Evolutionary conservation across 106 monocot genomes (phyloP).

Genomic region (Dioscorea dumetorum): DNA sequence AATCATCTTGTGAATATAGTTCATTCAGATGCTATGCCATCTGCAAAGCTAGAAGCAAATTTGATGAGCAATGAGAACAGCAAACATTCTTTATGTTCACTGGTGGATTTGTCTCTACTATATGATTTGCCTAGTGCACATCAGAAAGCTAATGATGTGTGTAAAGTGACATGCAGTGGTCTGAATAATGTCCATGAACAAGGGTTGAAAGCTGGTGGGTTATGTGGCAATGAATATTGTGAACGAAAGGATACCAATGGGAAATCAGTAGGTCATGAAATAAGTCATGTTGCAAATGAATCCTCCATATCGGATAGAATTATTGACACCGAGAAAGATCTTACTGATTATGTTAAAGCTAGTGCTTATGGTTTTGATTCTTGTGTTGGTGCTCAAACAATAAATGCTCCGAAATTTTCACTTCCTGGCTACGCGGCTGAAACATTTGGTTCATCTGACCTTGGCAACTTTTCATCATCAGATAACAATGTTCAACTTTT

Average conservation of each 20-base stretch:
- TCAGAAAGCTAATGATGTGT: constrained; percentile 6
- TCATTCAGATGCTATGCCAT: too few relatives aligned
- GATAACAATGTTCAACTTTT: constrained; percentile 12
- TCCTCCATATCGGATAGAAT: background rate
- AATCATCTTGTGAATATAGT: background rate
- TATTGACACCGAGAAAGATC: too few relatives aligned
- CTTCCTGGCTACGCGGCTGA: constrained; percentile 2
- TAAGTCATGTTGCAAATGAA: background rate
- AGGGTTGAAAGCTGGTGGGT: constrained; percentile 1
- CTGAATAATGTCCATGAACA: background rate
- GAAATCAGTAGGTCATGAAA: constrained; percentile 10
- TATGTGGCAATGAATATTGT: constrained; percentile 3
- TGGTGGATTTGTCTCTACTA: background rate
- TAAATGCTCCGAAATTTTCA: background rate
- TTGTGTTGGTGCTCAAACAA: constrained; percentile 4
- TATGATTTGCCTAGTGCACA: constrained; percentile 4
- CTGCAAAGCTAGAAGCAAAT: too few relatives aligned
- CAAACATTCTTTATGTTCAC: background rate
- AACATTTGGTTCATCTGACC: background rate
- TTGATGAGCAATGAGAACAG: background rate
- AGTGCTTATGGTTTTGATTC: background rate
- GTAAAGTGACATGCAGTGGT: constrained; percentile 2
- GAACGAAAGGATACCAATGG: background rate
- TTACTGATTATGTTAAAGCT: constrained; percentile 1
- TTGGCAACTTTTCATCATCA: background rate